Percentiles rank a stretch among this genome's conserved stretches.
Conservation (phyloP, 2,329 filamentous ascomycete genomes). For the Oidium heveae region DNA sequence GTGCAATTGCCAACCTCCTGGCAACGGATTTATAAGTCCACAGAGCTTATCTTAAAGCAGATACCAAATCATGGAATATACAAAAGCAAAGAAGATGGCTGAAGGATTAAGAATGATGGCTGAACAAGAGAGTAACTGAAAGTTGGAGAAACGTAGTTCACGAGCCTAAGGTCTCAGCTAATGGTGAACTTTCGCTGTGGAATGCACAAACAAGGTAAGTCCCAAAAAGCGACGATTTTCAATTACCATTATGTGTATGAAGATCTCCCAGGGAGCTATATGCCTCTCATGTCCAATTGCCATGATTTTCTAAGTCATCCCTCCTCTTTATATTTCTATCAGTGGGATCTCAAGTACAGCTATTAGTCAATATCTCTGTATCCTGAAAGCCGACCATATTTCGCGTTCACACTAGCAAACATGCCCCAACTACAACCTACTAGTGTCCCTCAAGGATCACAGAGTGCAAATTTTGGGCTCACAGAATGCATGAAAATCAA, state of each 20-base stretch:
- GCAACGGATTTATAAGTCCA: too few relatives aligned
- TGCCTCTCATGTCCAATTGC: background rate
- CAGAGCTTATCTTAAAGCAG: too few relatives aligned
- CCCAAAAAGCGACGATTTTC: background rate
- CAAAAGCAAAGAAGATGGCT: too few relatives aligned
- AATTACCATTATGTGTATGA: background rate
- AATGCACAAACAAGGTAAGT: background rate
- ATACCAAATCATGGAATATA: too few relatives aligned
- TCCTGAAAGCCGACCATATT: background rate
- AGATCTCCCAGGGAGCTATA: background rate
- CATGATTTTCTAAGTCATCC: conserved; percentile 1
- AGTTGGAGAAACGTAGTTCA: background rate
- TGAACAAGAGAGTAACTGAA: background rate
- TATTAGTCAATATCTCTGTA: background rate
- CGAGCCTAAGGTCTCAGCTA: background rate
- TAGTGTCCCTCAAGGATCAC: background rate
- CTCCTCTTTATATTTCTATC: background rate
- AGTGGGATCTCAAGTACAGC: conserved; percentile 1
- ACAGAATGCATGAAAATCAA: background rate
- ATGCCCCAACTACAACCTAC: background rate
- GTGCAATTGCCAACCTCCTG: too few relatives aligned
- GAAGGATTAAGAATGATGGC: background rate
- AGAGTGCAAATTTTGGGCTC: background rate
- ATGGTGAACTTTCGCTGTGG: background rate
- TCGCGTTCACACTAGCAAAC: background rate